These are phyloP conservation scores for Jaapia argillacea DNA, from an alignment of 768 basidiomycete species.

Conservation along the genomic window DNA sequence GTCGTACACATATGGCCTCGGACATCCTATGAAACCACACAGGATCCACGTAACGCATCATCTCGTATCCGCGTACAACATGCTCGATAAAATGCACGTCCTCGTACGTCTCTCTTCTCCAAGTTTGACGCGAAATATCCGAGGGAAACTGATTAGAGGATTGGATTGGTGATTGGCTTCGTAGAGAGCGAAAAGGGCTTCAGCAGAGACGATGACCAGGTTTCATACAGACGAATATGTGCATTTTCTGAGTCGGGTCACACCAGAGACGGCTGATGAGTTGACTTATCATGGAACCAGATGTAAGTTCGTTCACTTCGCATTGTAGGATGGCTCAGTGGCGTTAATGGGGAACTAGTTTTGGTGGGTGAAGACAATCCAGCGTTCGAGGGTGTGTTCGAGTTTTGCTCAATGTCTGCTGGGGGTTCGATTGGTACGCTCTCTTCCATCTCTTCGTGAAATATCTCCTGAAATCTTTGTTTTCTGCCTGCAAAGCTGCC, in stretches of 20 bases:
- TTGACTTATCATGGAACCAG: slow-evolving; percentile 76
- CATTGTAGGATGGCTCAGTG: neutral
- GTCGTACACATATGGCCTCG: slow-evolving; percentile 72
- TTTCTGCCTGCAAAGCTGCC: slow-evolving; percentile 45
- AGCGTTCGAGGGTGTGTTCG: slow-evolving; percentile 91
- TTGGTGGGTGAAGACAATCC: slow-evolving; percentile 90
- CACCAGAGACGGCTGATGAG: slow-evolving; percentile 84
- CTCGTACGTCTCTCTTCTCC: slow-evolving; percentile 44
- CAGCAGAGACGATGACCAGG: slow-evolving; percentile 54
- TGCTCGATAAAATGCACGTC: slow-evolving; percentile 92
- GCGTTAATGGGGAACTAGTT: slow-evolving; percentile 19
- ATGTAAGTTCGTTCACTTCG: slow-evolving; percentile 41
- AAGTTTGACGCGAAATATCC: too few species aligned
- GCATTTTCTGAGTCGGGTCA: slow-evolving; percentile 80
- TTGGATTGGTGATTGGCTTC: neutral
- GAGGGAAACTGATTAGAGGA: neutral
- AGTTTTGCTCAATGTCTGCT: slow-evolving; percentile 94
- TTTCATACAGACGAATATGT: slow-evolving; percentile 99
- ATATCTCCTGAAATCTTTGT: neutral
- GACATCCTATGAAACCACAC: slow-evolving; percentile 95
- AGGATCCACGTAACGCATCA: slow-evolving; percentile 92
- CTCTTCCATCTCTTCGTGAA: neutral
- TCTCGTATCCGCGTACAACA: slow-evolving; percentile 80
- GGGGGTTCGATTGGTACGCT: slow-evolving; percentile 80
- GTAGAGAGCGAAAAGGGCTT: slow-evolving; percentile 24